These are phyloP conservation scores for Malus hybrid DNA, from an alignment of 331 rosid species.

Conservation along the genomic window DNA sequence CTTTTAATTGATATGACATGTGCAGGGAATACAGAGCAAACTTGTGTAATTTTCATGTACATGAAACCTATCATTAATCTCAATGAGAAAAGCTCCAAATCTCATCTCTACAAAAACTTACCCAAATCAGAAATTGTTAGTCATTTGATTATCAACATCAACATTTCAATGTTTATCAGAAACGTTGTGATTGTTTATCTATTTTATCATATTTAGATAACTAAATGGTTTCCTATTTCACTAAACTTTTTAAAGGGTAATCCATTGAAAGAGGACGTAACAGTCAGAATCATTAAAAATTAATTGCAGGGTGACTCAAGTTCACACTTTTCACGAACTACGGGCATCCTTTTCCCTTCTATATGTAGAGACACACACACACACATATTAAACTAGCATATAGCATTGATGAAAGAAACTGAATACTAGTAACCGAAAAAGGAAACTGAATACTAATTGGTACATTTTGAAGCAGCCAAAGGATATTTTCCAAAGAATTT, in stretches of 20 bases:
- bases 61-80: background rate
- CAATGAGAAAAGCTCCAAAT: background rate
- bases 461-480: background rate
- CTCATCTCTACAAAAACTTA: background rate
- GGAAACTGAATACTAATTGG: background rate
- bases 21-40: background rate
- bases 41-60: background rate
- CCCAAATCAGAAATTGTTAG: background rate
- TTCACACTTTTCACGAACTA: background rate
- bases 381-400: background rate
- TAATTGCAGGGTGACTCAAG: background rate
- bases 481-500: background rate
- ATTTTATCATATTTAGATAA: background rate
- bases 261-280: background rate
- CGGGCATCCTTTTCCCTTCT: background rate
- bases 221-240: background rate
- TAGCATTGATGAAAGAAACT: background rate
- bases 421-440: background rate
- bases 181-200: background rate
- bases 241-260: background rate
- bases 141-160: background rate
- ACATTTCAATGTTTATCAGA: background rate
- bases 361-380: background rate
- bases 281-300: background rate
- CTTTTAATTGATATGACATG: background rate